Evolutionary conservation across 2,329 filamentous ascomycete species (phyloP).

Genomic region (Seiridium unicorne): DNA sequence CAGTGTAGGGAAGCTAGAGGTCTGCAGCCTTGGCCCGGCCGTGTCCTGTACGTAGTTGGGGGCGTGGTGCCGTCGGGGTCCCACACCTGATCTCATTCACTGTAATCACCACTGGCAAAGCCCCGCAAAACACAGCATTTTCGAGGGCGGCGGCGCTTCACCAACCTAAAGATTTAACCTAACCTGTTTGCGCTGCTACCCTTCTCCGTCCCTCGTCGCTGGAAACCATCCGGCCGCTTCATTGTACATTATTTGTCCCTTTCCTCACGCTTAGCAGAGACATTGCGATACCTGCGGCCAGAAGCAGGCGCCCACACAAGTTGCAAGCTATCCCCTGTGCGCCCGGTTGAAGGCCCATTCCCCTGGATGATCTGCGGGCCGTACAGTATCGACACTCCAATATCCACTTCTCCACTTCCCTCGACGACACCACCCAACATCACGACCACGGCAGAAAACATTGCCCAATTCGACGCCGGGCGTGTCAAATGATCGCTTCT

Average conservation of each 20-base stretch:
- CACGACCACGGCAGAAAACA: constrained; percentile 6
- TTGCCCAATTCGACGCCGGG: constrained; percentile 5
- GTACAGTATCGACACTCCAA: constrained; percentile 6
- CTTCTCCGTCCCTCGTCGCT: not conserved
- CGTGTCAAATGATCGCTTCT: not conserved
- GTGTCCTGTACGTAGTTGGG: no score
- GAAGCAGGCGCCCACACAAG: not conserved
- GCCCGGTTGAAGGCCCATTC: not conserved
- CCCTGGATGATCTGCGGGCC: constrained; percentile 10
- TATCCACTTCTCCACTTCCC: constrained; percentile 10
- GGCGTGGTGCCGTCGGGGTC: not conserved
- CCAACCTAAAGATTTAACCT: not conserved
- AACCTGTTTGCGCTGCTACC: not conserved
- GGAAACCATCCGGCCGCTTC: not conserved
- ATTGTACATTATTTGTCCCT: not conserved
- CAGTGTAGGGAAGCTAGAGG: not conserved
- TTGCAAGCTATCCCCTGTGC: not conserved
- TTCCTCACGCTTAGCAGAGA: not conserved
- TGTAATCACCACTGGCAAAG: not conserved
- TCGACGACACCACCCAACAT: constrained; percentile 3
- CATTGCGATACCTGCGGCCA: not conserved
- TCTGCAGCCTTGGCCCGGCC: not conserved
- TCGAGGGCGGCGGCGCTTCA: not conserved
- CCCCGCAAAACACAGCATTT: not conserved
- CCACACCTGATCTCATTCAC: not conserved